Evolutionary conservation across 768 basidiomycete species (phyloP).

Genomic region (Agrocybe praecox): DNA sequence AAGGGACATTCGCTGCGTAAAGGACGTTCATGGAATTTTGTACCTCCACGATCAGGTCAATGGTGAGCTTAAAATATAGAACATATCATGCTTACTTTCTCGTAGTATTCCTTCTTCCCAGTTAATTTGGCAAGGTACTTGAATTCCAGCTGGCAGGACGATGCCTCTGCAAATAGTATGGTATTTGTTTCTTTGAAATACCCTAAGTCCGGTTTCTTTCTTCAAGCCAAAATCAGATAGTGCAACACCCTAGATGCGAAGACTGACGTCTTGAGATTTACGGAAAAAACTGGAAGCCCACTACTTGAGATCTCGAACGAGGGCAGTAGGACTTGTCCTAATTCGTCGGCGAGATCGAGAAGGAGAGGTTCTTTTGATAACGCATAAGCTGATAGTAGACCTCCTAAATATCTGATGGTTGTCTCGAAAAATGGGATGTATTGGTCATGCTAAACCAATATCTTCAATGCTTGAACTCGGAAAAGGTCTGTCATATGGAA

Average conservation of each 20-base stretch:
- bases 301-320: conserved; percentile 60
- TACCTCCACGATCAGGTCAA: conserved; percentile 23
- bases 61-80: not conserved
- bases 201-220: conserved; percentile 17
- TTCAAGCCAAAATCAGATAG: conserved; percentile 22
- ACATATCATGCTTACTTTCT: conserved; percentile 23
- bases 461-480: too few species aligned
- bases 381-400: conserved; percentile 77
- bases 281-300: conserved; percentile 64
- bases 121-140: conserved; percentile 75
- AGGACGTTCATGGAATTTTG: conserved; percentile 33
- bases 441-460: conserved; percentile 21
- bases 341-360: conserved; percentile 65
- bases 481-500: too few species aligned
- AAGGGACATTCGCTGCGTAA: too few species aligned
- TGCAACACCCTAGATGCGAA: not conserved
- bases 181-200: conserved; percentile 7
- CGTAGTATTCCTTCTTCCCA: conserved; percentile 54
- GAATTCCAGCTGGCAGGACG: conserved; percentile 72
- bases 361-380: conserved; percentile 64
- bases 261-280: conserved; percentile 55
- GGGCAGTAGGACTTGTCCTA: conserved; percentile 63
- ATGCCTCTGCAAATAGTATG: conserved; percentile 38
- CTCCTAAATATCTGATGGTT: conserved; percentile 78
- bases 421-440: conserved; percentile 71